These are phyloP conservation scores for Iodosphaeria phyllophila DNA, from an alignment of 2,329 filamentous ascomycete species.

Conservation along the genomic window DNA sequence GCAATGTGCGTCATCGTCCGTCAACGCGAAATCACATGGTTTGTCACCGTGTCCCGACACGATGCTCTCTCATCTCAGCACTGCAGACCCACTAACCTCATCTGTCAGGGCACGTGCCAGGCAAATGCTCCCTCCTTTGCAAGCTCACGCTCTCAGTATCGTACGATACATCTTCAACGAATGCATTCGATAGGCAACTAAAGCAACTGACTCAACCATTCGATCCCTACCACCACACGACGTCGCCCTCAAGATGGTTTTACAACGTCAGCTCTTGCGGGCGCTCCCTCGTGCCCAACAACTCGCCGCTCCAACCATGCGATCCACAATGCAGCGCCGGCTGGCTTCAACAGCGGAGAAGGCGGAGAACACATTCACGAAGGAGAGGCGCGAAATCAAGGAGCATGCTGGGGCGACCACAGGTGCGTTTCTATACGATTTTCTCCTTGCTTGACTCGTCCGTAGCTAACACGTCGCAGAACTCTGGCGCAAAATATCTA, in stretches of 20 bases:
- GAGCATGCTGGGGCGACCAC: conserved; percentile 72
- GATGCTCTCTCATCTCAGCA: conserved; percentile 6
- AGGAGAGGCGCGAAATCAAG: conserved; percentile 79
- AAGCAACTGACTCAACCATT: too few relatives aligned
- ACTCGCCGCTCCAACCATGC: conserved; percentile 34
- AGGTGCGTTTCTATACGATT: conserved; percentile 35
- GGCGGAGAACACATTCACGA: conserved; percentile 92
- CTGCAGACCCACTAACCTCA: conserved; percentile 4
- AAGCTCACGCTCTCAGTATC: too few relatives aligned
- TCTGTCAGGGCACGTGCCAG: too few relatives aligned
- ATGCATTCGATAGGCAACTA: too few relatives aligned
- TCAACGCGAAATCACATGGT: too few relatives aligned
- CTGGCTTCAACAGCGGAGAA: conserved; percentile 54
- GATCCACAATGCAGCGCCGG: conserved; percentile 46
- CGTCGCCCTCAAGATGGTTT: conserved; percentile 46
- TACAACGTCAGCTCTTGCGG: conserved; percentile 42
- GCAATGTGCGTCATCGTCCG: too few relatives aligned
- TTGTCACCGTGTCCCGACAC: too few relatives aligned
- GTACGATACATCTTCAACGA: too few relatives aligned
- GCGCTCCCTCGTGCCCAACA: conserved; percentile 43
- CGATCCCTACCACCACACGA: conserved; percentile 2
- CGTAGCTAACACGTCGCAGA: conserved; percentile 41
- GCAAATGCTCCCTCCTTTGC: neutral
- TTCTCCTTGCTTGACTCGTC: conserved; percentile 3
- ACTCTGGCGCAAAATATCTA: conserved; percentile 86